A percentile compares a stretch with the other conserved stretches of the same genome.
Conservation (phyloP, 2,329 filamentous ascomycete genomes). For the Biscogniauxia mediterranea region DNA sequence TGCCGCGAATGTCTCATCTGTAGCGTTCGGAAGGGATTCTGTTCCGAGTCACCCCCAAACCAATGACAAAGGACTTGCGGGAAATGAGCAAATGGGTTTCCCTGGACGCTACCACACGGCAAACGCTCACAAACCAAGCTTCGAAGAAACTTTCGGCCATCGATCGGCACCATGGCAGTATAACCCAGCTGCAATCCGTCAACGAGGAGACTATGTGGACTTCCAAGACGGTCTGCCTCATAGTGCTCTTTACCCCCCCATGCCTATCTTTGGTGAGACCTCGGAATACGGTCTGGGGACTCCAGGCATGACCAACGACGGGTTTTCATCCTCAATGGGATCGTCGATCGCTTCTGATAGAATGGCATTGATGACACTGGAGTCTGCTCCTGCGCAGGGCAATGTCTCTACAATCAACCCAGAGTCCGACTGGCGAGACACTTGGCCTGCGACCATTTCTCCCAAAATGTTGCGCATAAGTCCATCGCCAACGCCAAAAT, state of each 20-base stretch:
- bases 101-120: conserved; percentile 19
- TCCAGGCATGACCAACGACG: conserved; percentile 16
- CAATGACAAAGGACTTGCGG: conserved; percentile 29
- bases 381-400: conserved; percentile 11
- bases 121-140: conserved; percentile 25
- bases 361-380: conserved; percentile 28
- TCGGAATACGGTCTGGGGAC: conserved; percentile 18
- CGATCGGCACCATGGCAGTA: conserved; percentile 23
- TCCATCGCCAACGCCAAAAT: conserved; percentile 29
- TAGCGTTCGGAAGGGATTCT: conserved; percentile 26
- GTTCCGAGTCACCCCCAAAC: conserved; percentile 29
- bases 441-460: conserved; percentile 28
- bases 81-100: conserved; percentile 28
- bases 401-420: conserved; percentile 6
- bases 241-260: conserved; percentile 9
- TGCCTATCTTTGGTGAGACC: conserved; percentile 26
- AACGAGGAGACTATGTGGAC: conserved; percentile 12
- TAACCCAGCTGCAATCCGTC: conserved; percentile 11
- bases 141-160: conserved; percentile 18
- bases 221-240: conserved; percentile 19
- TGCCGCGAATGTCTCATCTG: conserved; percentile 30
- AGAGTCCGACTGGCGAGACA: conserved; percentile 13
- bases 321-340: conserved; percentile 27
- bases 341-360: conserved; percentile 28
- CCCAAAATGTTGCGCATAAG: conserved; percentile 30